phyloP scores from a whole-genome alignment of 805 yeast species.

The Metschnikowia lochheadii region DNA sequence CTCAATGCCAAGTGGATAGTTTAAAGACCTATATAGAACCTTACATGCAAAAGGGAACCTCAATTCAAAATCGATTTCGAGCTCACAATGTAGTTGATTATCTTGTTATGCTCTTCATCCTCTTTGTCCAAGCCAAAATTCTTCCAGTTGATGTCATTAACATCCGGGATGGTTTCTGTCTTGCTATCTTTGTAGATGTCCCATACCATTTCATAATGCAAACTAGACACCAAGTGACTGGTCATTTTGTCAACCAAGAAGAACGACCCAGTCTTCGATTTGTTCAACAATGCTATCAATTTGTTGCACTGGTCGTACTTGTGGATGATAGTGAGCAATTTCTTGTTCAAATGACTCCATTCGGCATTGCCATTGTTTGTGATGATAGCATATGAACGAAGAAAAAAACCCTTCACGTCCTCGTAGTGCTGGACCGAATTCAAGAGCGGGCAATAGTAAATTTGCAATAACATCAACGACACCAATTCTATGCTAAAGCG shows the following conservation, averaged over 20 bases:
- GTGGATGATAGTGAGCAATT: constrained; percentile 13
- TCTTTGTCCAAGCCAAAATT: constrained; percentile 26
- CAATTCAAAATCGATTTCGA: constrained; percentile 7
- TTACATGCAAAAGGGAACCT: background rate
- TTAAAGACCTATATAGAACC: background rate
- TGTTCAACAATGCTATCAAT: constrained; percentile 6
- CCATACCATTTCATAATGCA: constrained; percentile 40
- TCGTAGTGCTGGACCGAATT: constrained; percentile 9
- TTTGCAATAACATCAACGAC: constrained; percentile 27
- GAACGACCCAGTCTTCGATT: constrained; percentile 16
- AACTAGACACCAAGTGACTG: constrained; percentile 32
- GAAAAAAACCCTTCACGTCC: constrained; percentile 11
- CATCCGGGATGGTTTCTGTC: background rate
- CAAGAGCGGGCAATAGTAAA: constrained; percentile 18
- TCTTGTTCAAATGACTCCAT: constrained; percentile 9
- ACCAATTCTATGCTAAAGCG: constrained; percentile 36
- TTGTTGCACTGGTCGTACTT: constrained; percentile 13
- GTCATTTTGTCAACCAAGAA: constrained; percentile 33
- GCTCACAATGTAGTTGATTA: constrained; percentile 12
- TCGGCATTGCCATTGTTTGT: constrained; percentile 7
- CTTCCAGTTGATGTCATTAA: constrained; percentile 23
- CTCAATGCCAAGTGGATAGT: constrained; percentile 53
- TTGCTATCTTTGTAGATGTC: constrained; percentile 27
- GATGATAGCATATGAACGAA: constrained; percentile 11
- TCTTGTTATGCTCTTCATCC: constrained; percentile 9